Conservation (phyloP, 2,329 filamentous ascomycete species). For the Curvularia sp. region DNA sequence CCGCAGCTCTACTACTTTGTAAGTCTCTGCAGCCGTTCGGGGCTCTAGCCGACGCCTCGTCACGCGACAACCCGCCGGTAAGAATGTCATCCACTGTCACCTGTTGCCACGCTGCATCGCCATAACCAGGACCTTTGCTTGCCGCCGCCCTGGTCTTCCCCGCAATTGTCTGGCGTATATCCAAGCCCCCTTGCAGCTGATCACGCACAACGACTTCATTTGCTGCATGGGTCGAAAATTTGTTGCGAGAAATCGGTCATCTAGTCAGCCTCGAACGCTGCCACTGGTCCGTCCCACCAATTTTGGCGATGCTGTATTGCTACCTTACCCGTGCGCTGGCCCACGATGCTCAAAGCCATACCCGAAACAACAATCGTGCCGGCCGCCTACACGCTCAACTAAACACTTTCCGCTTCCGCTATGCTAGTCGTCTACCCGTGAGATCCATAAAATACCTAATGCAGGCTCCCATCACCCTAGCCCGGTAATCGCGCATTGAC, state of each 20-base stretch:
- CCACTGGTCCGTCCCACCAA: background rate
- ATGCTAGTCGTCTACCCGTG: conserved; percentile 30
- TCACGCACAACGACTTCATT: conserved; percentile 49
- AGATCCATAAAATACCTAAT: conserved; percentile 40
- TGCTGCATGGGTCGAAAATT: conserved; percentile 43
- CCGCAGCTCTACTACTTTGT: conserved; percentile 20
- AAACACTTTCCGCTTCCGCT: conserved; percentile 41
- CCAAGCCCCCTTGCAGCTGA: conserved; percentile 49
- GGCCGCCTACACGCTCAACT: conserved; percentile 48
- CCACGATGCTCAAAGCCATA: conserved; percentile 34
- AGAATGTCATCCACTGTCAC: conserved; percentile 35
- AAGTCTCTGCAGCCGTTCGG: conserved; percentile 17
- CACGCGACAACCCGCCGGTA: conserved; percentile 33
- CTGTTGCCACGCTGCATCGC: conserved; percentile 31
- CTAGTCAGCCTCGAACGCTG: conserved; percentile 40
- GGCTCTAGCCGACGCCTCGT: conserved; percentile 21
- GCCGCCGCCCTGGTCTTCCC: conserved; percentile 42
- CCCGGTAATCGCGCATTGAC: conserved; percentile 28
- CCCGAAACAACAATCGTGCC: conserved; percentile 37
- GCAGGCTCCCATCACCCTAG: conserved; percentile 28
- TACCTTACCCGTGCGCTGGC: conserved; percentile 45
- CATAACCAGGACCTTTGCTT: conserved; percentile 16
- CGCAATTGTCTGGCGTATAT: conserved; percentile 45
- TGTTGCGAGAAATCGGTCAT: conserved; percentile 27
- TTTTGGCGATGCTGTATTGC: conserved; percentile 28